Conservation (phyloP, 2,329 filamentous ascomycete species). For the Penicillium sp. region DNA sequence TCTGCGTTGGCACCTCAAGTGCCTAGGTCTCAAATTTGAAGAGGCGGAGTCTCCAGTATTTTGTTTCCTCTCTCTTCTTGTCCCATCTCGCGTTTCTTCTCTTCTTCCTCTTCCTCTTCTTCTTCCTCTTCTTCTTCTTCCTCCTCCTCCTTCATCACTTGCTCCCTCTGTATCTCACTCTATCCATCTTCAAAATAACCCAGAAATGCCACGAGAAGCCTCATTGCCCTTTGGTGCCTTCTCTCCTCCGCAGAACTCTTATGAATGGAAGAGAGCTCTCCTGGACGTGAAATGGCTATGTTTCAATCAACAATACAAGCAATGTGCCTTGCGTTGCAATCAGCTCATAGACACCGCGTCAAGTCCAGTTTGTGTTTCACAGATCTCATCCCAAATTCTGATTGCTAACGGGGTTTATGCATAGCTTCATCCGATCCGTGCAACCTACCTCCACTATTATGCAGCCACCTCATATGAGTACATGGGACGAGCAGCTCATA, state of each 20-base stretch:
- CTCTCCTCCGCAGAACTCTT: conserved; percentile 18
- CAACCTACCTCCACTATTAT: conserved; percentile 48
- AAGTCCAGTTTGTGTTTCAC: conserved; percentile 25
- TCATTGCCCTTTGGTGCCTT: conserved; percentile 19
- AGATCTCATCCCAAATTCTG: not conserved
- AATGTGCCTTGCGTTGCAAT: conserved; percentile 36
- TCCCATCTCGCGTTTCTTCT: not conserved
- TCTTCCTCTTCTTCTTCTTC: too few relatives aligned
- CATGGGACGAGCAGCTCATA: conserved; percentile 47
- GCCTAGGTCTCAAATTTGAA: not conserved
- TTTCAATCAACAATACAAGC: conserved; percentile 40
- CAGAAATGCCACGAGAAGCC: not conserved
- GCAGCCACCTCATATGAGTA: conserved; percentile 47
- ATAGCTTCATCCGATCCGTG: conserved; percentile 36
- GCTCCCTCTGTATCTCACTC: too few relatives aligned
- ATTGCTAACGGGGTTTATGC: conserved; percentile 1
- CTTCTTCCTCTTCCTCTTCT: not conserved
- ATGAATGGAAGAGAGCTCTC: conserved; percentile 36
- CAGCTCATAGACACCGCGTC: conserved; percentile 30
- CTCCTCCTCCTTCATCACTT: not conserved
- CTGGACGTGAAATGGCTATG: conserved; percentile 38
- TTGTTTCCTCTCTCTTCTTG: not conserved
- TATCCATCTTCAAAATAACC: not conserved
- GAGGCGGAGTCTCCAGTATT: not conserved
- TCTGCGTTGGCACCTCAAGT: not conserved